Percentiles rank a stretch among this genome's conserved stretches.
phyloP scores from a whole-genome alignment of 805 yeast species.

The Alloascoidea hylecoeti region DNA sequence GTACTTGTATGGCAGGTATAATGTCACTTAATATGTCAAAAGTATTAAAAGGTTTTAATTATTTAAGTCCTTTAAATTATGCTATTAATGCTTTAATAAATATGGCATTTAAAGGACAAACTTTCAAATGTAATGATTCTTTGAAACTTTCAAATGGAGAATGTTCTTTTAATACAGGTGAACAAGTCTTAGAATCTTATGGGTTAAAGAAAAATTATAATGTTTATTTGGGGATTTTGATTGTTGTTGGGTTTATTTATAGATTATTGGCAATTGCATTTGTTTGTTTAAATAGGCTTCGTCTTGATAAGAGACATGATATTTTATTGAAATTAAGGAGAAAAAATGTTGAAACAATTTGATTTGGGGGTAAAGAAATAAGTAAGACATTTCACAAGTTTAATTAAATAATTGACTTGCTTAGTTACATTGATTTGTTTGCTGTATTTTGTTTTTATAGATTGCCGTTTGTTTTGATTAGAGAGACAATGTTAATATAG shows the following conservation, averaged over 20 bases:
- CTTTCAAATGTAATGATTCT: conserved; percentile 34
- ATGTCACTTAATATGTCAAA: conserved; percentile 66
- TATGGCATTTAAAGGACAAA: conserved; percentile 37
- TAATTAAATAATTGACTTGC: too few species aligned
- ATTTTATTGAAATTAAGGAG: too few species aligned
- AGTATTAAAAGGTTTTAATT: conserved; percentile 58
- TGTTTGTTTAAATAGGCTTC: not conserved
- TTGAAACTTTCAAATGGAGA: conserved; percentile 15
- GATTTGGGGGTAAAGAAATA: too few species aligned
- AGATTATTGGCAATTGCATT: conserved; percentile 21
- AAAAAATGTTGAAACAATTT: too few species aligned
- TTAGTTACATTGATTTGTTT: too few species aligned
- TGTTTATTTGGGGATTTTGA: conserved; percentile 23
- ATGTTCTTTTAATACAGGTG: conserved; percentile 40
- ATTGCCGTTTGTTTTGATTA: too few species aligned
- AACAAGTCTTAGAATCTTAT: conserved; percentile 39
- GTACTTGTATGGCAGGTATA: conserved; percentile 75
- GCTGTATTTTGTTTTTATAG: too few species aligned
- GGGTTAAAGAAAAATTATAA: conserved; percentile 23
- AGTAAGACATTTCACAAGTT: too few species aligned
- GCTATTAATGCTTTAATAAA: conserved; percentile 49
- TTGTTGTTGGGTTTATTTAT: conserved; percentile 26
- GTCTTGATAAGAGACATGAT: too few species aligned
- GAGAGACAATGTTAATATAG: too few species aligned
- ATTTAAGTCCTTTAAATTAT: conserved; percentile 65